Evolutionary conservation across 345 rosid species (phyloP).

Genomic region (Salix exigua): DNA sequence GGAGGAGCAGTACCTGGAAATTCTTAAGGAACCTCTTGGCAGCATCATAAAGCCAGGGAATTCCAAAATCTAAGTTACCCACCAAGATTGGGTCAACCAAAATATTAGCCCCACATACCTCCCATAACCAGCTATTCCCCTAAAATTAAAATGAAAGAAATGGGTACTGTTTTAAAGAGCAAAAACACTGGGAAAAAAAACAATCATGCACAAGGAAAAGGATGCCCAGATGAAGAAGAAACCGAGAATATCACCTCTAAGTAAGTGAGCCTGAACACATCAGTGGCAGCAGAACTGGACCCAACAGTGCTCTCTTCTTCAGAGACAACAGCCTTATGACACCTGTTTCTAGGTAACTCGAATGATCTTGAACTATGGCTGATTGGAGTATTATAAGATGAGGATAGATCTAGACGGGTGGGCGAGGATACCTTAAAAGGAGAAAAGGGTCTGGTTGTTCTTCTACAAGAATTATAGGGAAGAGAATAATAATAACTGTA

Average conservation of each 20-base stretch:
- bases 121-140: slow-evolving; percentile 97
- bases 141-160: slow-evolving; percentile 12
- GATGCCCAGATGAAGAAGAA: slow-evolving; percentile 3
- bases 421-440: slow-evolving; percentile 19
- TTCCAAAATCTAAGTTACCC: slow-evolving; percentile 91
- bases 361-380: slow-evolving; percentile 17
- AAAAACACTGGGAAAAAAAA: neutral
- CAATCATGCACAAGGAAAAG: neutral
- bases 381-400: slow-evolving; percentile 3
- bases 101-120: slow-evolving; percentile 54
- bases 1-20: slow-evolving; percentile 49
- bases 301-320: slow-evolving; percentile 54
- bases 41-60: slow-evolving; percentile 89
- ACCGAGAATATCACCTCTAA: slow-evolving; percentile 50
- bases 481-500: slow-evolving; percentile 22
- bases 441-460: slow-evolving; percentile 17
- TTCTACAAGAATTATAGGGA: slow-evolving; percentile 18
- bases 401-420: slow-evolving; percentile 11
- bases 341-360: slow-evolving; percentile 34
- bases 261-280: slow-evolving; percentile 64
- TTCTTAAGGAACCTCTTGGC: slow-evolving; percentile 66
- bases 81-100: slow-evolving; percentile 86
- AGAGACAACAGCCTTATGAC: slow-evolving; percentile 38
- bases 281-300: slow-evolving; percentile 42
- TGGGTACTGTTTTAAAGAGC: slow-evolving; percentile 1